Evolutionary conservation across 2,329 filamentous ascomycete genomes (phyloP).

Genomic region (Neopestalotiopsis sp.): DNA sequence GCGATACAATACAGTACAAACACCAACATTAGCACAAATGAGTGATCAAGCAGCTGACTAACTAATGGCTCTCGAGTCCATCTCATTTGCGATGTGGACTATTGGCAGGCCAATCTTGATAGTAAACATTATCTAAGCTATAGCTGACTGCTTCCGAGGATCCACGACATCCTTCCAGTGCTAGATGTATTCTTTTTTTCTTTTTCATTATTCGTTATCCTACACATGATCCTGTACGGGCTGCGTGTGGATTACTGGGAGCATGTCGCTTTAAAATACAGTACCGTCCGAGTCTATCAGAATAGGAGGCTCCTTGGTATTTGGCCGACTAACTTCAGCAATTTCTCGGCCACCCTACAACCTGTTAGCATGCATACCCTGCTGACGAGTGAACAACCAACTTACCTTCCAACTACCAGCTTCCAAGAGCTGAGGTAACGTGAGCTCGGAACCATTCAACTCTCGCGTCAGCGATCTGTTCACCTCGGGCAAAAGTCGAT

Average conservation of each 20-base stretch:
- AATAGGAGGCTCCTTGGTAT: constrained; percentile 95
- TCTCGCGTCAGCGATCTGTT: constrained; percentile 40
- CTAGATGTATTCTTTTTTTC: background rate
- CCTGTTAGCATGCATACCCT: constrained; percentile 27
- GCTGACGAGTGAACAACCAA: background rate
- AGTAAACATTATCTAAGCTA: background rate
- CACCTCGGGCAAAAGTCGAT: constrained; percentile 57
- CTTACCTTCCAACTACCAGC: constrained; percentile 57
- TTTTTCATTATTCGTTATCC: background rate
- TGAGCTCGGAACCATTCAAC: constrained; percentile 43
- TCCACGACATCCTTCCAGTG: background rate
- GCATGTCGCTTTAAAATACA: constrained; percentile 71
- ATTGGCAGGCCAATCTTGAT: background rate
- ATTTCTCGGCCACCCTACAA: constrained; percentile 86
- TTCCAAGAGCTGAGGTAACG: constrained; percentile 57
- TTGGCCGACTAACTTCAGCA: constrained; percentile 92
- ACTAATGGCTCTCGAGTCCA: constrained; percentile 17
- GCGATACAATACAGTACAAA: too few species aligned
- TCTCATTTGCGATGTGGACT: background rate
- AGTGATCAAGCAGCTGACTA: too few species aligned
- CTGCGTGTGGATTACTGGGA: background rate
- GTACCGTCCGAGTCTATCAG: constrained; percentile 96
- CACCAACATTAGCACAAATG: too few species aligned
- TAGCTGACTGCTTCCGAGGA: background rate
- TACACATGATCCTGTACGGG: background rate